phyloP scores from a whole-genome alignment of 1,284 basidiomycete genomes.

The Fereydounia khargensis region DNA sequence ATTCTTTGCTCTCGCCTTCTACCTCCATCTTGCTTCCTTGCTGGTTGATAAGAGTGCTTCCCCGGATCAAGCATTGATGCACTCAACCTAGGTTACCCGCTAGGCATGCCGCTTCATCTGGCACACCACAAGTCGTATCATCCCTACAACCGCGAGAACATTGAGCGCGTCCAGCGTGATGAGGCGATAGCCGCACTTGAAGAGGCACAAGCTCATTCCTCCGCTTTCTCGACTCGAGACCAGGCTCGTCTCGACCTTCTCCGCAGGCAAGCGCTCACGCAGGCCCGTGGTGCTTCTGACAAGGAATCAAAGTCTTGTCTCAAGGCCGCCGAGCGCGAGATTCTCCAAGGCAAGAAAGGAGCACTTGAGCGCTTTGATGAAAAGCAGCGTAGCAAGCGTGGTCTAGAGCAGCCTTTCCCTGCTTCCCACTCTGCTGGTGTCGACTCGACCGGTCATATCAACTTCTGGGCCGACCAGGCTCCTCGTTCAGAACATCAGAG shows the following conservation, averaged over 20 bases:
- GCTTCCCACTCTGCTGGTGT: background rate
- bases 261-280: constrained; percentile 58
- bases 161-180: constrained; percentile 72
- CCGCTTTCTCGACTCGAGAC: constrained; percentile 73
- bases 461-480: constrained; percentile 38
- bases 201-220: constrained; percentile 69
- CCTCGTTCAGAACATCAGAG: too few relatives aligned
- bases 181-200: constrained; percentile 65
- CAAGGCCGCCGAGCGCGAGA: constrained; percentile 1
- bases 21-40: too few relatives aligned
- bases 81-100: too few relatives aligned
- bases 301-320: too few relatives aligned
- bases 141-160: constrained; percentile 75
- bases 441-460: constrained; percentile 16
- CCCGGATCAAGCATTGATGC: too few relatives aligned
- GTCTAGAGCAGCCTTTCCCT: too few relatives aligned
- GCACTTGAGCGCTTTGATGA: constrained; percentile 1
- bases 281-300: too few relatives aligned
- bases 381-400: background rate
- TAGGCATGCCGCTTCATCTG: constrained; percentile 44
- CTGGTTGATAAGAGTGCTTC: too few relatives aligned
- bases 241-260: constrained; percentile 72
- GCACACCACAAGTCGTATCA: constrained; percentile 85
- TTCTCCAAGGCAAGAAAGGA: constrained; percentile 1
- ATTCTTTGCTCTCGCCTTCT: too few relatives aligned